Base-by-base conservation (phyloP, 1,139 yeast genomes). In the Candida sp. region DNA sequence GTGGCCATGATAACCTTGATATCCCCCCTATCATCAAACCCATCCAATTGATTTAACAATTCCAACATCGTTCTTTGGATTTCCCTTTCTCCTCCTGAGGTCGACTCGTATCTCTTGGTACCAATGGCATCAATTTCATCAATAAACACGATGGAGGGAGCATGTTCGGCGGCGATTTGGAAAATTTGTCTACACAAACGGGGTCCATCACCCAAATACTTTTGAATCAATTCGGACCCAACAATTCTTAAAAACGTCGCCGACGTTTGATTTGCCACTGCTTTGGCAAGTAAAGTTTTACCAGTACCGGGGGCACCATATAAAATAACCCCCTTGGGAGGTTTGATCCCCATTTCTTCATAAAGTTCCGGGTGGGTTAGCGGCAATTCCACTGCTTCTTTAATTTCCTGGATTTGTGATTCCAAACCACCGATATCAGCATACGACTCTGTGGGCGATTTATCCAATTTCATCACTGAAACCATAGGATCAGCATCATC, bases 281-380 rank as follows among this genome's bases (percentile, higher is more conserved):
- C 99, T 66, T 93, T 95, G 19, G 98, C 99, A 56, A 95, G 75
- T 52, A 95, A 72, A 0, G 99, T 95, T 66, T 95, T 95, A 60
- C 99, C 99, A 1, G 99, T 95, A 65, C 99, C 99, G 30, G 99
- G 99, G 0, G 98, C 96, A 56, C 99, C 99, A 62, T 95, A 95
- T 49, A 95, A 76, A 56, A 95, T 91, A 44, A 95, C 99, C 68
- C 99, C 99, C 71, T 93, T 93, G 42, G 99, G 99, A 6, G 99
- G 99, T 60, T 91, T 90, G 62, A 95, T 93, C 54, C 99, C 99
- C 97, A 95, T 93, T 68, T 93, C 98, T 68, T 95, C 97, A 67
- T 93, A 95, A 55, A 95, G 73, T 65, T 95, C 99, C 1, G 99
- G 98, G 66, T 95, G 99, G 21, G 98, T 91, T 52, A 95, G 76